Percentiles rank a stretch among this genome's conserved stretches.
Evolutionary conservation across 345 rosid genomes (phyloP).

Genomic region (Brassica incana): DNA sequence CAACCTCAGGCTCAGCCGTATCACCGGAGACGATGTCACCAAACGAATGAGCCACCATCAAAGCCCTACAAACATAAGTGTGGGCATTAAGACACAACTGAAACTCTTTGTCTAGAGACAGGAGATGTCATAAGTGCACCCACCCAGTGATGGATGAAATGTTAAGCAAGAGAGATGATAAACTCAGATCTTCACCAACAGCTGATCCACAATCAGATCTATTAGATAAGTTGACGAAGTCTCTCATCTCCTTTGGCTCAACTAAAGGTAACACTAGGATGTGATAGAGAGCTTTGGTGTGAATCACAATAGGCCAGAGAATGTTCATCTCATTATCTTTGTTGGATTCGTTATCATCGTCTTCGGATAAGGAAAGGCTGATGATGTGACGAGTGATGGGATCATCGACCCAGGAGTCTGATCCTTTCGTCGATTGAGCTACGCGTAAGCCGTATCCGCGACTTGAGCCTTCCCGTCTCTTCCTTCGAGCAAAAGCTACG

Average conservation of each 20-base stretch:
- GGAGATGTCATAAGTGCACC: conserved; percentile 49
- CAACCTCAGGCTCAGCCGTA: conserved; percentile 78
- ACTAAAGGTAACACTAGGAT: conserved; percentile 76
- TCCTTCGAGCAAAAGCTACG: conserved; percentile 59
- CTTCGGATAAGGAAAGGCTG: conserved; percentile 51
- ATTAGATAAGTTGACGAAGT: conserved; percentile 50
- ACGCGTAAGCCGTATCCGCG: conserved; percentile 77
- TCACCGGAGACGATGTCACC: conserved; percentile 85
- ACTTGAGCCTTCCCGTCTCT: conserved; percentile 72
- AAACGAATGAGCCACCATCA: conserved; percentile 82
- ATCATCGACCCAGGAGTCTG: conserved; percentile 96
- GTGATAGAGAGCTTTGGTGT: conserved; percentile 57
- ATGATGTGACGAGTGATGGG: conserved; percentile 80
- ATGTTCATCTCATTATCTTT: conserved; percentile 44
- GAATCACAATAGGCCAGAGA: conserved; percentile 82
- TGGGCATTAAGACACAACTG: neutral
- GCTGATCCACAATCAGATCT: conserved; percentile 84
- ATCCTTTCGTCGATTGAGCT: conserved; percentile 65
- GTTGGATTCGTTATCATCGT: conserved; percentile 33
- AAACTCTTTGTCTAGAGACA: conserved; percentile 7
- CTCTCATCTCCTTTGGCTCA: conserved; percentile 65
- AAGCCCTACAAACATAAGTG: conserved; percentile 55
- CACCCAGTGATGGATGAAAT: conserved; percentile 96
- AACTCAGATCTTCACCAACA: conserved; percentile 59
- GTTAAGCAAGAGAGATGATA: conserved; percentile 83